Conservation (phyloP, 768 basidiomycete species). For the Thelephora ganbajun region DNA sequence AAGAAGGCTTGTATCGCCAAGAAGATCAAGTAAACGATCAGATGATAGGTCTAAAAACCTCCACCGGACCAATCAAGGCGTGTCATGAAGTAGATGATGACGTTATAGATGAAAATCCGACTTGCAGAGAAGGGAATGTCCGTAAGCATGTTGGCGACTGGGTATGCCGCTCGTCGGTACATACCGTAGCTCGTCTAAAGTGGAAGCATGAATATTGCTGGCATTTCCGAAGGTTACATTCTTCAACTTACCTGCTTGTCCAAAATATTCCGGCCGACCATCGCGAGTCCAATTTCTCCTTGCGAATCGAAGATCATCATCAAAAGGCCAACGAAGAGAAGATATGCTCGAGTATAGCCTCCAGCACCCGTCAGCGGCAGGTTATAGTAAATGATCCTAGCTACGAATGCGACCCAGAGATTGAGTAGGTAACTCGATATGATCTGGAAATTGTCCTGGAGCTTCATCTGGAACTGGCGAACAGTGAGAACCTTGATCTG, state of each 20-base stretch:
- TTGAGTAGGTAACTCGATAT: constrained; percentile 54
- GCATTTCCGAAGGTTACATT: background rate
- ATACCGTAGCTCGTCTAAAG: constrained; percentile 41
- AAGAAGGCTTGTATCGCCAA: constrained; percentile 78
- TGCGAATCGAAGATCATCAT: constrained; percentile 61
- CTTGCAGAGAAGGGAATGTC: constrained; percentile 57
- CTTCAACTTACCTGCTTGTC: constrained; percentile 37
- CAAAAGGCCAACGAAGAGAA: constrained; percentile 60
- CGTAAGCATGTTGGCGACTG: constrained; percentile 51
- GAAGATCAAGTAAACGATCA: constrained; percentile 51
- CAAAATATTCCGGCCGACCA: constrained; percentile 68
- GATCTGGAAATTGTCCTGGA: constrained; percentile 72
- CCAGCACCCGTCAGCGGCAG: constrained; percentile 62
- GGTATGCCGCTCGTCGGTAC: constrained; percentile 52
- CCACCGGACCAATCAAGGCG: constrained; percentile 27
- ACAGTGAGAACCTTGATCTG: constrained; percentile 60
- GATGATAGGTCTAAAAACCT: constrained; percentile 43
- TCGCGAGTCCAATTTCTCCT: constrained; percentile 39
- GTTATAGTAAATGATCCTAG: constrained; percentile 65
- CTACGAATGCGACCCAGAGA: constrained; percentile 39
- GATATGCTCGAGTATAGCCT: constrained; percentile 76
- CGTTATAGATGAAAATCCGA: constrained; percentile 44
- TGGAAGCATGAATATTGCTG: background rate
- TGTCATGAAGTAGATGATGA: constrained; percentile 60
- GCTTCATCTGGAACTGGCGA: constrained; percentile 58